These are phyloP conservation scores for Clonostachys byssicola DNA, from an alignment of 2,329 filamentous ascomycete genomes.

Conservation along the genomic window DNA sequence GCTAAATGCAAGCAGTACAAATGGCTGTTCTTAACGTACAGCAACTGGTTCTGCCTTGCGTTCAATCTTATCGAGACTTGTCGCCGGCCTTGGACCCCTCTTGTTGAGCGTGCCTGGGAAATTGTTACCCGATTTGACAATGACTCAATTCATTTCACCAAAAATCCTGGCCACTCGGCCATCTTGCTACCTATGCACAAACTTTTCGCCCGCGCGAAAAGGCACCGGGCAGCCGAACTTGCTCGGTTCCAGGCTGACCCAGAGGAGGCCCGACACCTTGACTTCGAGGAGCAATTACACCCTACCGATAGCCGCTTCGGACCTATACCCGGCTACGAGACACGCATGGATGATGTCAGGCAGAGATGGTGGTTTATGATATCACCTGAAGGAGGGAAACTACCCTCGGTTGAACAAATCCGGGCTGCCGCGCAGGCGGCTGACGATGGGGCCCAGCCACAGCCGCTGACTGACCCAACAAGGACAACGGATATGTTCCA, in stretches of 20 bases:
- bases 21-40: conserved; percentile 47
- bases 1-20: conserved; percentile 36
- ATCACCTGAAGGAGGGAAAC: conserved; percentile 12
- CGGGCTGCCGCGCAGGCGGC: too few relatives aligned
- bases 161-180: conserved; percentile 37
- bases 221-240: conserved; percentile 47
- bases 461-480: not conserved
- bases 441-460: not conserved
- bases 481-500: not conserved
- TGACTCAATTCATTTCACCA: conserved; percentile 36
- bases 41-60: conserved; percentile 46
- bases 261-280: conserved; percentile 42
- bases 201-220: conserved; percentile 46
- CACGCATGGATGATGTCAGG: conserved; percentile 35
- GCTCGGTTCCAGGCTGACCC: conserved; percentile 40
- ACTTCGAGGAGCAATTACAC: conserved; percentile 40
- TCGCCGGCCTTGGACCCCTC: conserved; percentile 41
- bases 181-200: conserved; percentile 51
- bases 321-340: conserved; percentile 40
- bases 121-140: conserved; percentile 32
- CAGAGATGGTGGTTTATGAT: conserved; percentile 49
- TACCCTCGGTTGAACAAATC: too few relatives aligned
- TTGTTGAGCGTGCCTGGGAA: conserved; percentile 46
- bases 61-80: conserved; percentile 42
- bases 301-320: conserved; percentile 40